A percentile compares a stretch with the other conserved stretches of the same genome.
Conservation (phyloP, 805 yeast genomes). For the Jamesozyma hellenica region DNA sequence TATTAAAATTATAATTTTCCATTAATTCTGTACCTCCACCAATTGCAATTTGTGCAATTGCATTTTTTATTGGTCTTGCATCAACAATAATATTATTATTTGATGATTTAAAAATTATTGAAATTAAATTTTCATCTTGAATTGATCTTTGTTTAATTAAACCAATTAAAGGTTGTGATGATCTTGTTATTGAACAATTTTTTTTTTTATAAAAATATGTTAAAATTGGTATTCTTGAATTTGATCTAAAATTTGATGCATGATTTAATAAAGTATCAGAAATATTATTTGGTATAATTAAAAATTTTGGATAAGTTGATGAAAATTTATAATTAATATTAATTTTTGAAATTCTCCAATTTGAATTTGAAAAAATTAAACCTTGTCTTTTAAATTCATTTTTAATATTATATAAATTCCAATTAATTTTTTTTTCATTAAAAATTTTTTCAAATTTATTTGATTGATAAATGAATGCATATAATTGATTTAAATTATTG, state of each 20-base stretch:
- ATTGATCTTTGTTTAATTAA: conserved; percentile 75
- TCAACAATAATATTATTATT: conserved; percentile 67
- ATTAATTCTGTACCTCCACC: conserved; percentile 97
- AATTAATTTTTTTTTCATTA: conserved; percentile 38
- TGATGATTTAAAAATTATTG: conserved; percentile 51
- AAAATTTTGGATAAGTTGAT: conserved; percentile 58
- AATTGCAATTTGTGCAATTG: conserved; percentile 89
- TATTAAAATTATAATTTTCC: conserved; percentile 66
- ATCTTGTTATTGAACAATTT: conserved; percentile 72
- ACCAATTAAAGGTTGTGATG: conserved; percentile 91
- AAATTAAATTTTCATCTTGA: conserved; percentile 80
- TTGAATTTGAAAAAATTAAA: conserved; percentile 25
- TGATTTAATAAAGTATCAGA: conserved; percentile 77
- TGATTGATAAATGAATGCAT: conserved; percentile 76
- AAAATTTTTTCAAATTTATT: conserved; percentile 52
- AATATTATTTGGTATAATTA: conserved; percentile 66
- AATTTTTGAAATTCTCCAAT: conserved; percentile 63
- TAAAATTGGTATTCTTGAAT: conserved; percentile 71
- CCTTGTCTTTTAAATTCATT: conserved; percentile 73
- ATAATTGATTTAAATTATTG: conserved; percentile 45
- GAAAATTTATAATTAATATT: conserved; percentile 60
- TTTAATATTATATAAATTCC: conserved; percentile 57
- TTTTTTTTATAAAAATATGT: conserved; percentile 63
- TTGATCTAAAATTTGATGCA: conserved; percentile 79
- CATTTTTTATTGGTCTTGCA: conserved; percentile 87